Conservation (phyloP, 768 basidiomycete species). For the Leucocoprinus leucothites region DNA sequence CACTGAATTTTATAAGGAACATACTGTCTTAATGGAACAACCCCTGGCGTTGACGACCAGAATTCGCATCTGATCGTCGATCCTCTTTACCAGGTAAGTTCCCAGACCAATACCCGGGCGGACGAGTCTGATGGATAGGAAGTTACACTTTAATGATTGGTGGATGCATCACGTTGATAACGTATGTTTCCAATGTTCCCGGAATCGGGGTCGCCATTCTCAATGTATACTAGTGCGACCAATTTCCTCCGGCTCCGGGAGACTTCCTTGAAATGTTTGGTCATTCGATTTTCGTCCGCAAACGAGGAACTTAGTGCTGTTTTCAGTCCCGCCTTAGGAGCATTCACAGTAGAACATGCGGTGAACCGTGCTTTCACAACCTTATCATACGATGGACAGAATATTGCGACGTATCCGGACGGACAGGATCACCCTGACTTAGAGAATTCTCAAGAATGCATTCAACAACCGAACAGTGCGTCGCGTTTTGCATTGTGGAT, state of each 20-base stretch:
- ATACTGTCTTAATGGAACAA: slow-evolving; percentile 35
- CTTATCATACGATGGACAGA: slow-evolving; percentile 24
- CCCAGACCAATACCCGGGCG: no score
- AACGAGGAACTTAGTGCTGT: no score
- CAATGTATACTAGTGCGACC: slow-evolving; percentile 32
- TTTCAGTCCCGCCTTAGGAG: neutral
- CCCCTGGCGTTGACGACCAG: slow-evolving; percentile 23
- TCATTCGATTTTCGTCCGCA: neutral
- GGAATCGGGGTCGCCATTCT: no score
- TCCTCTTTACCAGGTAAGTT: slow-evolving; percentile 30
- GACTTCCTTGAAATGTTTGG: slow-evolving; percentile 40
- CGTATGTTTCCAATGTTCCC: slow-evolving; percentile 15
- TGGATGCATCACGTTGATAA: slow-evolving; percentile 40
- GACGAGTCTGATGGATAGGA: no score
- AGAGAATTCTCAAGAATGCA: slow-evolving; percentile 30
- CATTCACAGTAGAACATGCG: slow-evolving; percentile 40
- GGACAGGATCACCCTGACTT: slow-evolving; percentile 33
- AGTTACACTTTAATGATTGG: slow-evolving; percentile 34
- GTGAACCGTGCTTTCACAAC: slow-evolving; percentile 41
- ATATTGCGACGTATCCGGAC: slow-evolving; percentile 26
- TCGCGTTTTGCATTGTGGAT: neutral
- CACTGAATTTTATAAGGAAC: slow-evolving; percentile 20
- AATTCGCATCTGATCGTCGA: slow-evolving; percentile 28
- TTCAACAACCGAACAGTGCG: slow-evolving; percentile 34
- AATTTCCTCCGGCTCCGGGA: slow-evolving; percentile 40